Conservation (phyloP, 805 yeast genomes). For the Saccharomycopsis babjevae region DNA sequence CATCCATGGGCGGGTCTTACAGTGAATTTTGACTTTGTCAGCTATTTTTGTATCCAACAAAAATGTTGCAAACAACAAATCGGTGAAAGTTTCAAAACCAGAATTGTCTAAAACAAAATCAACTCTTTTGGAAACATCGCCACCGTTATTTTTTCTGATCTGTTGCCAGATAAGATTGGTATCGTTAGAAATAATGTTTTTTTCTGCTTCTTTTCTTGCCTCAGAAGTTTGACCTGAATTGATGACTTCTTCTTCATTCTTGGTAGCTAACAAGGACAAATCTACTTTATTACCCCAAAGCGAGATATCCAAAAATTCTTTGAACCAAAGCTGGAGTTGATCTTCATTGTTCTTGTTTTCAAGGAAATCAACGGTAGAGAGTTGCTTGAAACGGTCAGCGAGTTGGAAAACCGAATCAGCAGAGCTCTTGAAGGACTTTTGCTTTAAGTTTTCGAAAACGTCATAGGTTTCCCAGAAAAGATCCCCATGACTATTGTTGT, state of each 20-base stretch:
- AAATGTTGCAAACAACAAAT: slow-evolving; percentile 54
- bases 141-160: slow-evolving; percentile 22
- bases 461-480: slow-evolving; percentile 40
- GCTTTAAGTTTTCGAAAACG: slow-evolving; percentile 60
- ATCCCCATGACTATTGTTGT: slow-evolving; percentile 24
- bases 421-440: slow-evolving; percentile 65
- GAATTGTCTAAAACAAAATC: slow-evolving; percentile 88
- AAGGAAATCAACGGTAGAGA: slow-evolving; percentile 23
- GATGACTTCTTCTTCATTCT: slow-evolving; percentile 76
- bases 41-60: slow-evolving; percentile 62
- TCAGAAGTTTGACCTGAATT: slow-evolving; percentile 86
- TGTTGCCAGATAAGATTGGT: slow-evolving; percentile 55
- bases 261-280: slow-evolving; percentile 77
- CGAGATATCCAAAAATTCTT: slow-evolving; percentile 78
- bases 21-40: slow-evolving; percentile 62
- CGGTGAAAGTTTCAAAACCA: slow-evolving; percentile 93
- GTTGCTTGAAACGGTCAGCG: slow-evolving; percentile 49
- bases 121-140: slow-evolving; percentile 35
- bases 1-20: slow-evolving; percentile 93
- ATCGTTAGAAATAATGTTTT: slow-evolving; percentile 71
- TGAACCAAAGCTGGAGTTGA: slow-evolving; percentile 35
- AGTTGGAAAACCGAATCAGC: slow-evolving; percentile 71
- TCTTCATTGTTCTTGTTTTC: slow-evolving; percentile 21
- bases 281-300: slow-evolving; percentile 99
- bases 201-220: slow-evolving; percentile 71